Base-by-base conservation (phyloP, 2,329 filamentous ascomycete genomes). In the Sodiomyces alkalinus region DNA sequence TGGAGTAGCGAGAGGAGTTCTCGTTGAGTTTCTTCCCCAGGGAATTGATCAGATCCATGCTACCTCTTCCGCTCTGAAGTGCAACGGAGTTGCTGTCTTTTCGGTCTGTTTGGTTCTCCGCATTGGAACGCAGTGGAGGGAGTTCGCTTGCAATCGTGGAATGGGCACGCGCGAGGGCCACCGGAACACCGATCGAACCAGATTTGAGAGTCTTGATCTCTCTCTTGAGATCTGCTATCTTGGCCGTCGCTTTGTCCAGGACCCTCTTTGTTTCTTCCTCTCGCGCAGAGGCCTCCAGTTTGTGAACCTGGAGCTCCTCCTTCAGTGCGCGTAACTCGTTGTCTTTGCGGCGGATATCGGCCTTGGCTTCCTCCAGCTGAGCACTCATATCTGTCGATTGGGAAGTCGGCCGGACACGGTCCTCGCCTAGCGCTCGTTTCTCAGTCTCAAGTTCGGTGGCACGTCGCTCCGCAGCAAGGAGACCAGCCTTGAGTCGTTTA, bases 231-330 rank as follows among this genome's bases (percentile, higher is more conserved):
- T 64, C 57, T 7, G 58, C 50, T 33, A 74, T 69, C 45, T 68
- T 68, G 21, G 58, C 53, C 33, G 73, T 67, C 31, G 69, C 68
- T 36, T 61, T 62, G 29, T 64, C 57, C 24, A 74, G 39, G 3
- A 73, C 64, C 11, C 61, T 56, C 39, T 64, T 60, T 4, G 64
- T 65, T 33, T 75, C 68, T 7, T 54, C 49, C n/a, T 68, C 62
- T 20, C 61, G 60, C 5, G 55, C 46, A 34, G 71, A 64, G 12
- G 64, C 61, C 25, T 68, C 58, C 18, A 60, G 56, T 35, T 66
- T 65, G 19, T 72, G 57, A 7, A 53, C 43, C 22, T 71, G 64
- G 33, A 69, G 69, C 11, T 70, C 65, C 24, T 49, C 51, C 41
- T 58, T 60, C 6, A 71, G 47, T 27, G 48, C 49, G n/a, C 51